Conservation (phyloP, 2,329 filamentous ascomycete genomes). For the Colletotrichum chrysophilum region DNA sequence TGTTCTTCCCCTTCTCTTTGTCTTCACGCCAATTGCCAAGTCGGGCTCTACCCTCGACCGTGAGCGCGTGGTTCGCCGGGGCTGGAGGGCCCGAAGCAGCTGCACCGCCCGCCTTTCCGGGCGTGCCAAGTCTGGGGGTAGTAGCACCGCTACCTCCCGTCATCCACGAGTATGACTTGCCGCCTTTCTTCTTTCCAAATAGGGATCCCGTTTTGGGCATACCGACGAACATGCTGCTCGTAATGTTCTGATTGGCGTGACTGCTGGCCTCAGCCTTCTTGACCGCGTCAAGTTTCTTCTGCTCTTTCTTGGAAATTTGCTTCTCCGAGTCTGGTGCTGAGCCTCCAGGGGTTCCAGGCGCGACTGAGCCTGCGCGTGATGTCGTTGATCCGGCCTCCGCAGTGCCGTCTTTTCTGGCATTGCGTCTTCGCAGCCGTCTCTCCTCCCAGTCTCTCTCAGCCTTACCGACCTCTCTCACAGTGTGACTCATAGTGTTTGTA, state of each 20-base stretch:
- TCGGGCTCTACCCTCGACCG: constrained; percentile 64
- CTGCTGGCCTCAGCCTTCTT: constrained; percentile 79
- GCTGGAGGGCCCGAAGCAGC: constrained; percentile 35
- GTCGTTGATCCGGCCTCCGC: constrained; percentile 52
- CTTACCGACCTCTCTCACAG: constrained; percentile 66
- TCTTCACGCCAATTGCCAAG: constrained; percentile 82
- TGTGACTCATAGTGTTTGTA: constrained; percentile 53
- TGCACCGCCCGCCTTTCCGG: constrained; percentile 37
- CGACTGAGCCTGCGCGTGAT: constrained; percentile 61
- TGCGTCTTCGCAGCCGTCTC: constrained; percentile 69
- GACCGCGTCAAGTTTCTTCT: constrained; percentile 75
- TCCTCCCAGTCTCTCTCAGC: constrained; percentile 77
- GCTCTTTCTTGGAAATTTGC: constrained; percentile 85
- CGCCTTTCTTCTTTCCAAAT: constrained; percentile 64
- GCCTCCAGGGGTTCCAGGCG: constrained; percentile 65
- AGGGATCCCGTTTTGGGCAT: constrained; percentile 66
- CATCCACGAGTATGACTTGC: constrained; percentile 81
- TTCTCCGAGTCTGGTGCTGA: constrained; percentile 71
- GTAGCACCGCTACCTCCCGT: constrained; percentile 60
- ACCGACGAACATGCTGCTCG: constrained; percentile 73
- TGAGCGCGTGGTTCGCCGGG: constrained; percentile 46
- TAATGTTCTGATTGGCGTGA: constrained; percentile 83
- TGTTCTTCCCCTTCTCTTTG: constrained; percentile 74
- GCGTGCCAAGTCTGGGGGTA: constrained; percentile 50
- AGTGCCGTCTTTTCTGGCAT: constrained; percentile 65